Evolutionary conservation across 2,329 filamentous ascomycete species (phyloP), one percentile per base, ranked within the genome.

Genomic region (Coniochaeta sp.): DNA sequence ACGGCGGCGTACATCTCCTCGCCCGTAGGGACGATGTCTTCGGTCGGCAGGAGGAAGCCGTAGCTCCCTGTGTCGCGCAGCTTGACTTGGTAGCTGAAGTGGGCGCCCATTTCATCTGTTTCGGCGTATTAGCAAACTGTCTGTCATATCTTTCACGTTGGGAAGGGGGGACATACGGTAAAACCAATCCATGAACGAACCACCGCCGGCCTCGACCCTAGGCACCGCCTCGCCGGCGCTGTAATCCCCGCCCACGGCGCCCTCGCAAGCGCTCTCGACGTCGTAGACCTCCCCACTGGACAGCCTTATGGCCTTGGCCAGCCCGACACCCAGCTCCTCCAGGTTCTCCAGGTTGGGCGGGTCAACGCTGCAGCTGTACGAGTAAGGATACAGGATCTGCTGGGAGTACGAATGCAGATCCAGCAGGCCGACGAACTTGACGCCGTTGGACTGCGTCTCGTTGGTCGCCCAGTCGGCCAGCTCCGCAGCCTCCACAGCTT

Each of bases 381-480:
- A 85, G 66, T 91, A 97, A 0, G 94, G 94, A 65, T 94, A 96
- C 8, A 97, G 77, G 20, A 99, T 86, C 68, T 96, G 88, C 70
- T 99, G 91, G 0, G 90, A 95, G 67, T 97, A 99, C 1, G 89
- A 92, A 69, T 99, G 94, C 24, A 97, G 76, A 65, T 99, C 94
- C 42, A 97, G 65, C 57, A 95, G 86, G 3, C 86, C 90, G n/a
- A 91, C 80, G 58, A 97, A 90, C 14, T 86, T 77, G 49, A 85
- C 83, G 52, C 86, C 84, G 64, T 86, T 75, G 7, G 24, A 18
- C 7, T 79, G 73, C 0, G 86, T 90, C 66, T 95, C 79, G 62
- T 90, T 92, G 60, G 76, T 81, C 1, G 89, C 89, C 92, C 92
- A 99, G 46, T 85, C 76, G 4, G 89, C 86, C 48, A 97, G 77